Percentiles rank a stretch among this genome's conserved stretches.
These are phyloP conservation scores for Candida suzukii DNA, from an alignment of 805 yeast genomes.

Conservation along the genomic window DNA sequence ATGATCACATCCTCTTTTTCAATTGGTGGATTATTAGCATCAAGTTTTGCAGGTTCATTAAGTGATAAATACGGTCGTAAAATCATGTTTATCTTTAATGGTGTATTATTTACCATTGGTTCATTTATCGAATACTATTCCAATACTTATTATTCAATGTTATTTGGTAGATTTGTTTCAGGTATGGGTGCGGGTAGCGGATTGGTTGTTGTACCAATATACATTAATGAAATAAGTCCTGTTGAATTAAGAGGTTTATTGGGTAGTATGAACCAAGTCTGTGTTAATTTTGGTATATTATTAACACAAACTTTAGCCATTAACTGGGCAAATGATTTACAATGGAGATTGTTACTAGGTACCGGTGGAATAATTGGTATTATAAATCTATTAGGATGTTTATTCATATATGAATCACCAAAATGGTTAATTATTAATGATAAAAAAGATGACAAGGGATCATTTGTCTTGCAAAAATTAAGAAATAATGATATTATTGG, in stretches of 20 bases:
- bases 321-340: constrained; percentile 50
- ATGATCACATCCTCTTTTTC: constrained; percentile 72
- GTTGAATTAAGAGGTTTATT: constrained; percentile 59
- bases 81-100: constrained; percentile 42
- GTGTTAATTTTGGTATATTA: constrained; percentile 79
- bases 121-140: constrained; percentile 53
- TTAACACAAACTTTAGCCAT: constrained; percentile 72
- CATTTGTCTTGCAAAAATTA: constrained; percentile 30
- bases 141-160: constrained; percentile 33
- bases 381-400: constrained; percentile 35
- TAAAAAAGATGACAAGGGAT: constrained; percentile 21
- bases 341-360: constrained; percentile 72
- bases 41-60: constrained; percentile 56
- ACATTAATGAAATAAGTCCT: constrained; percentile 77
- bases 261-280: constrained; percentile 87
- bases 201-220: constrained; percentile 78
- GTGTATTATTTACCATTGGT: constrained; percentile 50
- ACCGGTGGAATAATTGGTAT: constrained; percentile 51
- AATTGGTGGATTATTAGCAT: constrained; percentile 77
- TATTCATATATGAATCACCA: constrained; percentile 64
- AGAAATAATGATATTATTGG: constrained; percentile 12
- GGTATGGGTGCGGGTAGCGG: constrained; percentile 89
- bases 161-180: constrained; percentile 65
- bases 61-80: constrained; percentile 66
- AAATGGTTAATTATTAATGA: constrained; percentile 56